Evolutionary conservation across 192 early-diverging fungal genomes (phyloP).

Genomic region (Entomortierella chlamydospora): DNA sequence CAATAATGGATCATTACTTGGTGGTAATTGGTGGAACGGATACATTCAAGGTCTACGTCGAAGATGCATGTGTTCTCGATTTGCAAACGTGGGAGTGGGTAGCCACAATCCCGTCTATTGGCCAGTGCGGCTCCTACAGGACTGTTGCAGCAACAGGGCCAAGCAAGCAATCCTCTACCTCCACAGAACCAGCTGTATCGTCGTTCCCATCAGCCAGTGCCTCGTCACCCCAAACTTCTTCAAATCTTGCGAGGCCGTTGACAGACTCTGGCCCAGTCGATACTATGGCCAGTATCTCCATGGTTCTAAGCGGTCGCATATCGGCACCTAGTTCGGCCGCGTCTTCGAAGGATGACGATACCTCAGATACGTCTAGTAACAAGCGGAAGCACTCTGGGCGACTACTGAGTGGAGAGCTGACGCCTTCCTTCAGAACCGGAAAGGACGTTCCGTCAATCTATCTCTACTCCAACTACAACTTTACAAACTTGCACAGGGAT

Average conservation of each 20-base stretch:
- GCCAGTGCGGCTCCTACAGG: conserved; percentile 48
- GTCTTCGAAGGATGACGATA: conserved; percentile 19
- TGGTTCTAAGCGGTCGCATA: conserved; percentile 45
- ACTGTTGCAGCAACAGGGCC: conserved; percentile 47
- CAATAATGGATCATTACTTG: conserved; percentile 36
- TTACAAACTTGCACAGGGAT: conserved; percentile 39
- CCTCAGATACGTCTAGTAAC: neutral
- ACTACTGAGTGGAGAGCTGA: conserved; percentile 34
- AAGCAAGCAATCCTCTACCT: conserved; percentile 6
- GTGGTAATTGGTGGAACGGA: conserved; percentile 48
- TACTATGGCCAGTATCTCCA: conserved; percentile 44
- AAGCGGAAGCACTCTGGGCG: conserved; percentile 25
- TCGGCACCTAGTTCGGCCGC: conserved; percentile 40
- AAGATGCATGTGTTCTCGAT: conserved; percentile 50
- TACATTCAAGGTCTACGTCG: conserved; percentile 40
- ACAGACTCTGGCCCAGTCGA: conserved; percentile 35
- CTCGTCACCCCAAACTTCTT: conserved; percentile 30
- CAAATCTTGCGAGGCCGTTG: conserved; percentile 34
- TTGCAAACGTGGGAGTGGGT: conserved; percentile 51
- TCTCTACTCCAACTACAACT: conserved; percentile 54
- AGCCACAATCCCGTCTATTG: conserved; percentile 38
- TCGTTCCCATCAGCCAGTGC: conserved; percentile 42
- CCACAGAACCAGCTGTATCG: conserved; percentile 14
- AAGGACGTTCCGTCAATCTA: conserved; percentile 36
- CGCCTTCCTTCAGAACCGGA: conserved; percentile 44